Conservation (phyloP, 306 rosid genomes). For the Corylus avellana region DNA sequence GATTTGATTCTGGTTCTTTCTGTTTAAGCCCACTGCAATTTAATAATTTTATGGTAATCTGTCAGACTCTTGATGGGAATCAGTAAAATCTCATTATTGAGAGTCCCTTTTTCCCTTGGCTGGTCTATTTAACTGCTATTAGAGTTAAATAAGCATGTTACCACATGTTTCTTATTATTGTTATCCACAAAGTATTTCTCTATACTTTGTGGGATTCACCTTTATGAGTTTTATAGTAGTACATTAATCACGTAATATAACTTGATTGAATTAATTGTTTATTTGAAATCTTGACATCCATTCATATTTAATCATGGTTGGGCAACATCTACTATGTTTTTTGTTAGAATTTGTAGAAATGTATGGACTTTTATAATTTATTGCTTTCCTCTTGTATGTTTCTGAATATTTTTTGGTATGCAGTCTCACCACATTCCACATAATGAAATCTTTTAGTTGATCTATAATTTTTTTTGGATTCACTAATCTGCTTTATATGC, state of each 20-base stretch:
- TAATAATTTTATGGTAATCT: background rate
- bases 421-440: background rate
- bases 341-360: background rate
- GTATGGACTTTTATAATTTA: background rate
- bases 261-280: background rate
- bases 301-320: background rate
- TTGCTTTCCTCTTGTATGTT: background rate
- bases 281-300: background rate
- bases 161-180: background rate
- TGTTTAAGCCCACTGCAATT: background rate
- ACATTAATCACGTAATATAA: background rate
- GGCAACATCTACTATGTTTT: background rate
- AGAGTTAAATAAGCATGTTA: background rate
- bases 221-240: background rate
- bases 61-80: background rate
- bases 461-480: constrained; percentile 8
- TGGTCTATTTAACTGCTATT: too few relatives aligned
- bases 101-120: background rate
- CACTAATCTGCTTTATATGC: background rate
- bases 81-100: background rate
- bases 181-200: background rate
- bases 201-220: background rate
- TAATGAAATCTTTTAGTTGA: background rate
- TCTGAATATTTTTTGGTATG: background rate
- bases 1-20: background rate